Evolutionary conservation across 441 rosid species (phyloP).

Genomic region (Gossypium laxum): DNA sequence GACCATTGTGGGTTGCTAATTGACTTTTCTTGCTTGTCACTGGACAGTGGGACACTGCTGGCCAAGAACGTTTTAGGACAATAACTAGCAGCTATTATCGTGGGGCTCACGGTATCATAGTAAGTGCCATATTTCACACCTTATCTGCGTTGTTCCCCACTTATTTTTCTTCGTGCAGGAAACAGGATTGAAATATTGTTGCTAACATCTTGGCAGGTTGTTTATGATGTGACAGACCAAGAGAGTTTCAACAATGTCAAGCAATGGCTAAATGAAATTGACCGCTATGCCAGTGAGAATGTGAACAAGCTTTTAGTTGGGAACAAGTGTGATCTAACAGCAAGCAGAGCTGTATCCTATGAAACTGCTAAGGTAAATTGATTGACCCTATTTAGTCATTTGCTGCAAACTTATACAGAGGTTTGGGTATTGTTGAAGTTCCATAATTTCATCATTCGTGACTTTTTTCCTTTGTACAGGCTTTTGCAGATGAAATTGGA

Average conservation of each 20-base stretch:
- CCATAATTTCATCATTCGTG: neutral
- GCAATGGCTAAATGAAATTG: constrained; percentile 75
- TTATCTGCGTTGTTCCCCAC: neutral
- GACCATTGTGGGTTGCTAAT: neutral
- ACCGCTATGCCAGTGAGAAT: constrained; percentile 73
- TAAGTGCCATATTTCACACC: constrained; percentile 16
- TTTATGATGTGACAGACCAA: constrained; percentile 71
- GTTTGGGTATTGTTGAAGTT: neutral
- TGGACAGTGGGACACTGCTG: constrained; percentile 68
- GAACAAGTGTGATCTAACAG: constrained; percentile 66
- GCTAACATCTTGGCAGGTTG: constrained; percentile 35
- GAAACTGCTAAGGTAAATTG: constrained; percentile 57
- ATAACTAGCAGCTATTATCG: constrained; percentile 72
- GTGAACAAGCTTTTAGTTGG: constrained; percentile 81
- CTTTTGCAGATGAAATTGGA: constrained; percentile 76
- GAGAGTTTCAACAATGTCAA: constrained; percentile 80
- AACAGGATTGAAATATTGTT: constrained; percentile 9
- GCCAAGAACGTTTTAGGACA: constrained; percentile 65
- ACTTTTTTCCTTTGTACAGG: constrained; percentile 25
- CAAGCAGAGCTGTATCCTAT: constrained; percentile 59
- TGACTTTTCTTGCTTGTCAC: constrained; percentile 1
- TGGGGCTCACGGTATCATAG: constrained; percentile 66
- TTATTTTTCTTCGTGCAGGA: neutral
- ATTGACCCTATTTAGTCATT: neutral
- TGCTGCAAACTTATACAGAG: neutral